These are phyloP conservation scores for Pythium pyrilobum DNA, from an alignment of 352 stramenopile genomes.

Conservation along the genomic window DNA sequence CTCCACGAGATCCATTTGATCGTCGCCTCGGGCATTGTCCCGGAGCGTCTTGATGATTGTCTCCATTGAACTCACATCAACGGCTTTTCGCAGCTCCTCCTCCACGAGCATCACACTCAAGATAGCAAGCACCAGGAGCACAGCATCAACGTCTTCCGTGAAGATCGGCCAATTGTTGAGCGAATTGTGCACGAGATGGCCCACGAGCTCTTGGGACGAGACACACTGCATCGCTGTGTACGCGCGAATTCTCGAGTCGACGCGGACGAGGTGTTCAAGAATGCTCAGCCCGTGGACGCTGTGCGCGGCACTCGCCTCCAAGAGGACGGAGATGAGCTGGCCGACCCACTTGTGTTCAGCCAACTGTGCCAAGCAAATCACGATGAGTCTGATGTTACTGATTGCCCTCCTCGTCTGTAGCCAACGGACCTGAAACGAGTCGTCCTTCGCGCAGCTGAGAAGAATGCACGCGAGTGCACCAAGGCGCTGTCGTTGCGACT, in stretches of 20 bases:
- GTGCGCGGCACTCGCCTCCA: constrained; percentile 6
- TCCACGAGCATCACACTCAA: constrained; percentile 7
- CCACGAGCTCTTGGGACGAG: constrained; percentile 4
- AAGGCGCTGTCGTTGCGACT: background rate
- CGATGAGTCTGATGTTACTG: background rate
- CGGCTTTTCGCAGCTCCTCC: background rate
- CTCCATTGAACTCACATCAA: background rate
- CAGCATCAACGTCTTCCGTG: constrained; percentile 17
- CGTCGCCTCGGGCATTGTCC: constrained; percentile 4
- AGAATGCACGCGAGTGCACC: constrained; percentile 8
- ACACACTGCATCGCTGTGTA: background rate
- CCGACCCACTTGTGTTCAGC: constrained; percentile 8
- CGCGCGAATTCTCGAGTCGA: background rate
- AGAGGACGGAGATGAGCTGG: constrained; percentile 6
- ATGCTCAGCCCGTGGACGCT: constrained; percentile 13
- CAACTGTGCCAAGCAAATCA: constrained; percentile 1
- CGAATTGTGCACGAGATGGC: constrained; percentile 10
- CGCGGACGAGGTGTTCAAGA: constrained; percentile 9
- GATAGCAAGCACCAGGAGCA: constrained; percentile 10
- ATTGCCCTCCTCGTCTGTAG: background rate
- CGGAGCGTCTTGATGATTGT: constrained; percentile 3
- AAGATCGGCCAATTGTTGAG: constrained; percentile 18
- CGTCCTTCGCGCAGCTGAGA: background rate
- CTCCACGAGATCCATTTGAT: constrained; percentile 12
- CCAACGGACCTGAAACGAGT: constrained; percentile 3